Evolutionary conservation across 352 stramenopile genomes (phyloP).

Genomic region (Pythium rhizo-oryzae): DNA sequence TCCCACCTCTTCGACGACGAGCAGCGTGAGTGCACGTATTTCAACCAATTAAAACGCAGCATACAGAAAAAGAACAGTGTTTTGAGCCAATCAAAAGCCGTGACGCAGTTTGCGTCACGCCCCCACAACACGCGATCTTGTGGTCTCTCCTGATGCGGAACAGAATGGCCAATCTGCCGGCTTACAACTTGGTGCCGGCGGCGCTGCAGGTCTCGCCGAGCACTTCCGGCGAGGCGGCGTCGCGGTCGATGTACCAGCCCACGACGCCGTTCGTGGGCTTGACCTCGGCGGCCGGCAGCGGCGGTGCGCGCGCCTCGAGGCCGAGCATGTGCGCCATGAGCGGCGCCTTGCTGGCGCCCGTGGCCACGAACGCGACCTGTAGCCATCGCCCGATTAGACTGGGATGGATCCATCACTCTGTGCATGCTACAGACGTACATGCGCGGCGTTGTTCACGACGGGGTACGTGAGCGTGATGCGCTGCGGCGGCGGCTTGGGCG

Average conservation of each 20-base stretch:
- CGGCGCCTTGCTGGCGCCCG: constrained; percentile 86
- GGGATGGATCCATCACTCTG: neutral
- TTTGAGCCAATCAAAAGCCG: constrained; percentile 30
- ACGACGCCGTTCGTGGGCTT: constrained; percentile 70
- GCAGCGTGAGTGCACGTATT: neutral
- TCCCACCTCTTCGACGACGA: neutral
- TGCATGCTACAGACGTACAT: constrained; percentile 41
- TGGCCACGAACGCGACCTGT: constrained; percentile 92
- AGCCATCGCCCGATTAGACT: neutral
- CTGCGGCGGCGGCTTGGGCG: constrained; percentile 96
- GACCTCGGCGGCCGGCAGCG: constrained; percentile 76
- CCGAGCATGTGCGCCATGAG: constrained; percentile 86
- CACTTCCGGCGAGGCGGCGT: constrained; percentile 43
- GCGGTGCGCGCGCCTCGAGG: constrained; percentile 54
- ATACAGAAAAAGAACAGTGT: constrained; percentile 5
- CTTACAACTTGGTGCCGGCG: constrained; percentile 14
- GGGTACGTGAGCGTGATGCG: constrained; percentile 98
- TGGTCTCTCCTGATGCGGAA: too few relatives aligned
- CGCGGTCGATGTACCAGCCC: constrained; percentile 87
- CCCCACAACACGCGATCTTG: neutral
- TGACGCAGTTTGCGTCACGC: neutral
- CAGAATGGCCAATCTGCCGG: neutral
- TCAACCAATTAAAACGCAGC: constrained; percentile 15
- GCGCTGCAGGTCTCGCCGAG: constrained; percentile 16
- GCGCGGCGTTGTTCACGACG: constrained; percentile 92